A percentile compares a stretch with the other conserved stretches of the same genome.
Evolutionary conservation across 768 basidiomycete species (phyloP).

Genomic region (Hypholoma fasciculare): DNA sequence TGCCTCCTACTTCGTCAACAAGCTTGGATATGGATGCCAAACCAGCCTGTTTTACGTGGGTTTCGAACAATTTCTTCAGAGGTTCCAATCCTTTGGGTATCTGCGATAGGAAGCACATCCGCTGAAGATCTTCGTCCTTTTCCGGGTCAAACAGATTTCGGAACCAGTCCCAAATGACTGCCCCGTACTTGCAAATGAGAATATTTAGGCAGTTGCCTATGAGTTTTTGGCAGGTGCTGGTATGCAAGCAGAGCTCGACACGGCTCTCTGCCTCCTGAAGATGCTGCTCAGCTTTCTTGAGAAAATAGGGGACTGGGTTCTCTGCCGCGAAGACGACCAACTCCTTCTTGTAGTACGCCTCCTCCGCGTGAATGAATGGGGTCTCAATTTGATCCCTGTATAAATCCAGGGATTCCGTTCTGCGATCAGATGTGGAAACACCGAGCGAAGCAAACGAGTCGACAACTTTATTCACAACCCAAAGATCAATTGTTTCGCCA

Average conservation of each 20-base stretch:
- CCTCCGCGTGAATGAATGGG: constrained; percentile 87
- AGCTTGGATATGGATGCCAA: constrained; percentile 81
- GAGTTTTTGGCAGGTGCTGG: constrained; percentile 84
- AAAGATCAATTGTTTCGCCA: constrained; percentile 93
- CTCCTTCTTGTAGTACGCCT: constrained; percentile 92
- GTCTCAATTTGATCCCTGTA: constrained; percentile 92
- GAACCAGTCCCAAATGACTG: constrained; percentile 95
- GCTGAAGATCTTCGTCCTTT: constrained; percentile 92
- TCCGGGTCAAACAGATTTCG: constrained; percentile 91
- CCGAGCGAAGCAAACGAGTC: constrained; percentile 98
- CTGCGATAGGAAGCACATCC: constrained; percentile 95
- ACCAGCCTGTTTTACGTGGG: constrained; percentile 93
- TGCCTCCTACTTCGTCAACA: constrained; percentile 59
- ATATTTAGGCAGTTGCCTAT: constrained; percentile 90
- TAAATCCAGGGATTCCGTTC: constrained; percentile 93
- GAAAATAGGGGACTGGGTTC: constrained; percentile 92
- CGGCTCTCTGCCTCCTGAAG: constrained; percentile 94
- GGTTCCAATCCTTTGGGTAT: constrained; percentile 94
- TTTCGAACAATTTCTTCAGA: constrained; percentile 90
- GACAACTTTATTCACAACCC: constrained; percentile 93
- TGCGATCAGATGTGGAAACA: constrained; percentile 86
- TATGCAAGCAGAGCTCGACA: constrained; percentile 93
- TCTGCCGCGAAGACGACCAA: constrained; percentile 90
- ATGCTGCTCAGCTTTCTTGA: constrained; percentile 95
- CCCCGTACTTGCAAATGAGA: constrained; percentile 89